phyloP scores from a whole-genome alignment of 1,139 yeast genomes.

The Hemisphaericaspora xylofermentans region DNA sequence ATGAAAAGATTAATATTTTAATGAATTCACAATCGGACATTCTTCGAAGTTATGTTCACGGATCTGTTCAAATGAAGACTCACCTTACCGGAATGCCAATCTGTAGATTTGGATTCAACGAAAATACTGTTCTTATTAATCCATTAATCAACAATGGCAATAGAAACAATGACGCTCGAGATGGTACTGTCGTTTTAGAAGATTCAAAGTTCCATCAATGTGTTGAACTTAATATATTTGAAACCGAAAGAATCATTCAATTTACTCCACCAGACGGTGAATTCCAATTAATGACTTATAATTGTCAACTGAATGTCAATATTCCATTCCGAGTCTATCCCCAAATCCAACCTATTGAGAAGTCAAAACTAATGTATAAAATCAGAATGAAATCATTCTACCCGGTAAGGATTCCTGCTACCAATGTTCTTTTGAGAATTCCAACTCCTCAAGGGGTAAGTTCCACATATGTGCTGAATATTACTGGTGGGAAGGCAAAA shows the following conservation, averaged over 20 bases:
- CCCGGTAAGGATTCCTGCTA: constrained; percentile 62
- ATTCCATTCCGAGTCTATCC: constrained; percentile 77
- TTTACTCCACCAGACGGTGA: constrained; percentile 94
- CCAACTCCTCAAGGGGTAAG: constrained; percentile 70
- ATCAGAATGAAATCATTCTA: constrained; percentile 62
- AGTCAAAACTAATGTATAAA: constrained; percentile 52
- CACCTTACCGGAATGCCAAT: constrained; percentile 75
- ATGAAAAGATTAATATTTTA: constrained; percentile 71
- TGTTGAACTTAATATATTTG: constrained; percentile 79
- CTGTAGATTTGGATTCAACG: constrained; percentile 64
- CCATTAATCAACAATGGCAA: constrained; percentile 10
- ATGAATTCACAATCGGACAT: constrained; percentile 61
- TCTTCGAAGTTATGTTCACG: constrained; percentile 73
- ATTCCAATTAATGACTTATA: constrained; percentile 81
- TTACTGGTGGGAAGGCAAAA: constrained; percentile 63
- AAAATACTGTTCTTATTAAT: constrained; percentile 30
- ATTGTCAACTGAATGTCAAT: constrained; percentile 52
- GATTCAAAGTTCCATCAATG: constrained; percentile 92
- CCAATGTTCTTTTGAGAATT: constrained; percentile 60
- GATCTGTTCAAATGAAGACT: constrained; percentile 68
- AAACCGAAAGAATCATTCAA: constrained; percentile 74
- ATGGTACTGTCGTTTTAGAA: constrained; percentile 56
- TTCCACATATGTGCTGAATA: constrained; percentile 48
- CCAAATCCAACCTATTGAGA: constrained; percentile 53
- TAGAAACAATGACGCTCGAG: constrained; percentile 15